Conservation (phyloP, 164 flowering plant genomes). For the Vitis cinerea region DNA sequence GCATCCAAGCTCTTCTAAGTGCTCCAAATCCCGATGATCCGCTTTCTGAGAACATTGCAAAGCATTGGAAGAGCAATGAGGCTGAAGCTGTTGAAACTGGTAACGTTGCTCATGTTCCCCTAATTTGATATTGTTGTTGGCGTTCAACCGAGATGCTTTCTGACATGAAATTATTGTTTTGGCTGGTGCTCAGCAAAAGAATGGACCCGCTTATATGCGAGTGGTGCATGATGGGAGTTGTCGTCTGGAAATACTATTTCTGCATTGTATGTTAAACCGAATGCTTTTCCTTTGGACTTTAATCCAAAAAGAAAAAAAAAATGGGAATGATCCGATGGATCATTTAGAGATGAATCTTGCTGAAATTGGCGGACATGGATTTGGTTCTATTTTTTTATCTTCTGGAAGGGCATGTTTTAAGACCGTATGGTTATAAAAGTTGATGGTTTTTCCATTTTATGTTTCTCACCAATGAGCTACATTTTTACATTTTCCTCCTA, state of each 20-base stretch:
- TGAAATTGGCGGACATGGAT: no score
- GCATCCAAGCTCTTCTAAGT: constrained; percentile 90
- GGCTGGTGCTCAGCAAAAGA: constrained; percentile 67
- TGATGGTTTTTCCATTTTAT: no score
- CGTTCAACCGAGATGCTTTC: no score
- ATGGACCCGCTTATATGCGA: constrained; percentile 91
- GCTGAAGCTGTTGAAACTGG: constrained; percentile 98
- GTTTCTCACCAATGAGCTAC: no score
- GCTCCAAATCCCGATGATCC: constrained; percentile 99
- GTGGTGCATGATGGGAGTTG: constrained; percentile 41
- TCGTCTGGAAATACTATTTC: neutral
- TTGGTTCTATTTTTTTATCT: no score
- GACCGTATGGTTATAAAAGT: no score
- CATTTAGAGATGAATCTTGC: no score
- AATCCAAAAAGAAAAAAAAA: no score
- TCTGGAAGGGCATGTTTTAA: no score
- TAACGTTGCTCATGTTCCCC: constrained; percentile 10
- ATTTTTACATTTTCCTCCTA: no score
- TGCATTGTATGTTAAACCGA: neutral
- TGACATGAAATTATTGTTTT: neutral
- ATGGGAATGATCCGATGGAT: no score
- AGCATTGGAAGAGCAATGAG: constrained; percentile 96
- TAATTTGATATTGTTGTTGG: no score
- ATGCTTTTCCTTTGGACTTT: neutral
- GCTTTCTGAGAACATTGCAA: constrained; percentile 93